These are phyloP conservation scores for Dactylis glomerata DNA, from an alignment of 176 grass and related monocot genomes.

Conservation along the genomic window DNA sequence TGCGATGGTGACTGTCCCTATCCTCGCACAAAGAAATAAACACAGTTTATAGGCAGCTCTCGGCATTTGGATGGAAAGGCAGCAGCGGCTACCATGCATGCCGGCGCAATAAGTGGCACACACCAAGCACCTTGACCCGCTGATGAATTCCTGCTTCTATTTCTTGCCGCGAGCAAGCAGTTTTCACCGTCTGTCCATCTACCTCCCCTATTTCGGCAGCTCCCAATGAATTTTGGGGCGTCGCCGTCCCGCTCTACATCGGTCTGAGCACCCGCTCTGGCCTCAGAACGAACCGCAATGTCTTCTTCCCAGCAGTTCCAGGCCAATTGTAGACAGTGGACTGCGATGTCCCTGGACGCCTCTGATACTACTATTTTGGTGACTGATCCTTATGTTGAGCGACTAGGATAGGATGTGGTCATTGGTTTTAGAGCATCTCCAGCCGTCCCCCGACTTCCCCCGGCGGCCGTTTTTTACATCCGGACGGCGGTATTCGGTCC, in stretches of 20 bases:
- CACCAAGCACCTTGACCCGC: conserved; percentile 13
- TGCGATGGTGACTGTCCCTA: neutral
- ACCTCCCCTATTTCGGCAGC: neutral
- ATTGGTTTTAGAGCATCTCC: too few relatives aligned
- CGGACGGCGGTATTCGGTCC: too few relatives aligned
- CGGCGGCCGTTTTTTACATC: too few relatives aligned
- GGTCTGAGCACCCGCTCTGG: too few relatives aligned
- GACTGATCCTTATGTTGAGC: neutral
- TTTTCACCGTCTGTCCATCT: neutral
- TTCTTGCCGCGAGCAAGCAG: neutral
- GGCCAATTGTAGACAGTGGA: too few relatives aligned
- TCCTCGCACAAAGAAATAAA: neutral
- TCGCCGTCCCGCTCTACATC: neutral
- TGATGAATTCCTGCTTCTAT: neutral
- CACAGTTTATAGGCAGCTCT: neutral
- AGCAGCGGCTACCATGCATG: too few relatives aligned
- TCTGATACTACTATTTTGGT: neutral
- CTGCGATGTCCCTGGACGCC: neutral
- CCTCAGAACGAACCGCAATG: too few relatives aligned
- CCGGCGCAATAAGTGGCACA: neutral
- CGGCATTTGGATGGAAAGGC: too few relatives aligned
- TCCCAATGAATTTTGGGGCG: neutral
- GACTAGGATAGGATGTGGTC: neutral
- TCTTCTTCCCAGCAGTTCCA: neutral
- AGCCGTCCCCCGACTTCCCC: too few relatives aligned